These are phyloP conservation scores for Alternaria metachromatica DNA, from an alignment of 2,329 filamentous ascomycete genomes.

Conservation along the genomic window DNA sequence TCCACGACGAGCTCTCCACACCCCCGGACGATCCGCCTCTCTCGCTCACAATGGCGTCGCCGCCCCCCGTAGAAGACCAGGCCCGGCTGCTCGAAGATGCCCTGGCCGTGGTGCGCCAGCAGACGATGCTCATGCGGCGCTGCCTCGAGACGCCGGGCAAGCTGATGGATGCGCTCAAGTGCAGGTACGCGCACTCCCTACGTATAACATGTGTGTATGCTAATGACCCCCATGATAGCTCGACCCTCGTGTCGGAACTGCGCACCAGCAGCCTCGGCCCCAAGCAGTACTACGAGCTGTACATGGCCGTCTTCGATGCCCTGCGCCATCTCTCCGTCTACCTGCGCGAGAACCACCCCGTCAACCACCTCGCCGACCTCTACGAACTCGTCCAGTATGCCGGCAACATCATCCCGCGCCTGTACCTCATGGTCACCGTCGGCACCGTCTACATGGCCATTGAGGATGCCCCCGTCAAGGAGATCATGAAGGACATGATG, in stretches of 20 bases:
- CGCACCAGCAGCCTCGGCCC: constrained; percentile 96
- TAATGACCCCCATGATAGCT: constrained; percentile 62
- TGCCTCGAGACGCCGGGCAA: constrained; percentile 97
- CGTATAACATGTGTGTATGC: too few relatives aligned
- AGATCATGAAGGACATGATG: constrained; percentile 99
- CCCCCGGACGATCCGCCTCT: constrained; percentile 33
- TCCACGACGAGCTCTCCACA: constrained; percentile 35
- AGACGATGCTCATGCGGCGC: constrained; percentile 96
- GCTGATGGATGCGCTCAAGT: constrained; percentile 99
- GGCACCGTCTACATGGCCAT: constrained; percentile 99
- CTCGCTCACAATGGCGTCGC: constrained; percentile 52
- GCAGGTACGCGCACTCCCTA: constrained; percentile 88
- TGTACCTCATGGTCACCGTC: constrained; percentile 99
- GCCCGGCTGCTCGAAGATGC: constrained; percentile 97
- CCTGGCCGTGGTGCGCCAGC: constrained; percentile 92
- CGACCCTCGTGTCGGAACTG: constrained; percentile 96
- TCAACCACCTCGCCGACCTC: constrained; percentile 96
- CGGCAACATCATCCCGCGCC: constrained; percentile 92
- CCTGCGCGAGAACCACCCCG: constrained; percentile 94
- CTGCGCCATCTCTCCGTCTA: constrained; percentile 95
- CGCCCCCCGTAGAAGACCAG: constrained; percentile 63
- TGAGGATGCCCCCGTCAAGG: constrained; percentile 96
- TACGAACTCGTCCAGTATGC: constrained; percentile 99
- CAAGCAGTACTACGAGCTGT: constrained; percentile 99
- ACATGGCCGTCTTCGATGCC: constrained; percentile 99